Conservation (phyloP, 129 eudicot species). For the Chrysanthemum seticuspe region DNA sequence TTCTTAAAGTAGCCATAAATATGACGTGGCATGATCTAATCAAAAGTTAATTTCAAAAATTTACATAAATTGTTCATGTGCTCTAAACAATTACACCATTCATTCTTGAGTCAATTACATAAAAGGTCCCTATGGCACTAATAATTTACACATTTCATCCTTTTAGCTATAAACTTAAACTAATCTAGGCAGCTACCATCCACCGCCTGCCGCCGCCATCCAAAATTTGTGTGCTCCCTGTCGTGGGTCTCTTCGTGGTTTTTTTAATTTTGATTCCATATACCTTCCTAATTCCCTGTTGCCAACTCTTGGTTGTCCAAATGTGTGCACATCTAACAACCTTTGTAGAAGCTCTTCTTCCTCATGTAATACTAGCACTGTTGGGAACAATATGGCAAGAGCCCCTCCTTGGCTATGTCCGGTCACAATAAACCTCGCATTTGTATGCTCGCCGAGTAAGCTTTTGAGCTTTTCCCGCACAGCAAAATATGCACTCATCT, state of each 20-base stretch:
- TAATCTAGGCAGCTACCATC: too few species aligned
- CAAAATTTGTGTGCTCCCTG: too few species aligned
- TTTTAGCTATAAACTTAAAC: too few species aligned
- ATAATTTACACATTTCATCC: too few species aligned
- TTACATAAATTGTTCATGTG: too few species aligned
- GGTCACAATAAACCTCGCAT: constrained; percentile 72
- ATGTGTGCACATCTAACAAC: constrained; percentile 77
- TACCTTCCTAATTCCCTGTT: constrained; percentile 58
- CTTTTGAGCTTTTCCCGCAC: constrained; percentile 52
- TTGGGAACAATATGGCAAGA: constrained; percentile 75
- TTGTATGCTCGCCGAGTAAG: constrained; percentile 59
- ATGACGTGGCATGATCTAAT: too few species aligned
- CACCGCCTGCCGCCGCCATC: too few species aligned
- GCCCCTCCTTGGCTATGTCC: constrained; percentile 99
- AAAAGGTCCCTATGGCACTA: too few species aligned
- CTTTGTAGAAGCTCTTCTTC: constrained; percentile 58
- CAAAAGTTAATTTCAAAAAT: too few species aligned
- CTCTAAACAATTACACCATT: too few species aligned
- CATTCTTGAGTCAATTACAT: too few species aligned
- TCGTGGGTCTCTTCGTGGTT: constrained; percentile 22
- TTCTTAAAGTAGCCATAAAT: too few species aligned
- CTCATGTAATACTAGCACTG: constrained; percentile 58
- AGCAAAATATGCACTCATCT: constrained; percentile 58
- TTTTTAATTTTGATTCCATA: constrained; percentile 61
- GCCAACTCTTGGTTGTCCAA: constrained; percentile 88